Conservation (phyloP, 73 alveolate genomes). For the Paramecium biaurelia region DNA sequence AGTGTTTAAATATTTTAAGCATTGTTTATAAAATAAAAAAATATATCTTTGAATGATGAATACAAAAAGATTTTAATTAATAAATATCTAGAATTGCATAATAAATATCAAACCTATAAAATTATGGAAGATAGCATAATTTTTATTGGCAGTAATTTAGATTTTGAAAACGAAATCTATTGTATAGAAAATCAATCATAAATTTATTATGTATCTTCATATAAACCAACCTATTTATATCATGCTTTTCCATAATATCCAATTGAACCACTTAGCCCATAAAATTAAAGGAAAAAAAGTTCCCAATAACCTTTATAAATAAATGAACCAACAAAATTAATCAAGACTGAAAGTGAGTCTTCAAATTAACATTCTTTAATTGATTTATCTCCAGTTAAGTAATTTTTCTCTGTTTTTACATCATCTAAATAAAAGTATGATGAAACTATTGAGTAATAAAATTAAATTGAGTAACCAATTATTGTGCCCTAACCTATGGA, state of each 20-base stretch:
- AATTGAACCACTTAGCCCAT: slow-evolving; percentile 29
- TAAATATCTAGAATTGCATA: neutral
- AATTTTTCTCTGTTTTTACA: neutral
- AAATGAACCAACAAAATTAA: neutral
- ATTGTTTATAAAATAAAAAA: neutral
- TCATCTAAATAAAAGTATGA: neutral
- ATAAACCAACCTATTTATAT: neutral
- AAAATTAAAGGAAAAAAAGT: neutral
- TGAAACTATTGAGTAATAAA: neutral
- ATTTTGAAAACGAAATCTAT: neutral
- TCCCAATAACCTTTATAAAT: neutral
- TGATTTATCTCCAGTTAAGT: neutral
- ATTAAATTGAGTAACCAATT: neutral
- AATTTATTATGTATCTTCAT: neutral
- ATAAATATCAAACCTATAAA: neutral
- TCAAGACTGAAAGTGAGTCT: neutral
- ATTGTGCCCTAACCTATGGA: neutral
- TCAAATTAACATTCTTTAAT: neutral
- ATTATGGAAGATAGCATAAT: slow-evolving; percentile 17
- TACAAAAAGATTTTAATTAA: neutral
- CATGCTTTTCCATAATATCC: neutral
- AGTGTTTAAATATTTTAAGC: neutral
- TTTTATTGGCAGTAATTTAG: neutral
- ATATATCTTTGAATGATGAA: slow-evolving; percentile 6
- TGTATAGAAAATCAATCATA: neutral